Conservation (phyloP, 2,329 filamentous ascomycete species). For the Fusarium sp. region DNA sequence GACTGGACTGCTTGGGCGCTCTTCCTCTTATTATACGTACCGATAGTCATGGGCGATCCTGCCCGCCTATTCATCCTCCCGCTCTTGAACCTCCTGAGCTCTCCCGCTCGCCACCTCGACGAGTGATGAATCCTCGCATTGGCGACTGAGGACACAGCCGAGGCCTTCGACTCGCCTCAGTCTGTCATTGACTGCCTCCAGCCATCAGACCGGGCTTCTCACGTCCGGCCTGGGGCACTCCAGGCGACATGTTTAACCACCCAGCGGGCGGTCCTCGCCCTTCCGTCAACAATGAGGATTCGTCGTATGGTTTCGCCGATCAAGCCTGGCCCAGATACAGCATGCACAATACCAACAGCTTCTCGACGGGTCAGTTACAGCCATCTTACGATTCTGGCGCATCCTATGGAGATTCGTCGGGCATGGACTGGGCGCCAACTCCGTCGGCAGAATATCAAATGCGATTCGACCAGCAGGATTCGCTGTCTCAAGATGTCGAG, state of each 20-base stretch:
- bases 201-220: constrained; percentile 50
- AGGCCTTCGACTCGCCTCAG: constrained; percentile 55
- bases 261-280: constrained; percentile 48
- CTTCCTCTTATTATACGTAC: constrained; percentile 45
- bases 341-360: constrained; percentile 34
- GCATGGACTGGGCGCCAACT: constrained; percentile 55
- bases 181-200: constrained; percentile 50
- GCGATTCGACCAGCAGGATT: constrained; percentile 44
- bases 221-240: constrained; percentile 48
- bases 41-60: constrained; percentile 53
- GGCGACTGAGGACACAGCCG: constrained; percentile 51
- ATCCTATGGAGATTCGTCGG: constrained; percentile 44
- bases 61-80: constrained; percentile 48
- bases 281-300: constrained; percentile 46
- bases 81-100: constrained; percentile 49
- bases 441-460: constrained; percentile 45
- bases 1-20: constrained; percentile 23
- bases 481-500: constrained; percentile 43
- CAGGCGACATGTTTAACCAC: constrained; percentile 55
- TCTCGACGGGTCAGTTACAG: constrained; percentile 42
- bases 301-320: constrained; percentile 48
- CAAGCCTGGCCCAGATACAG: constrained; percentile 50
- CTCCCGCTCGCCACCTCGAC: constrained; percentile 48
- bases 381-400: constrained; percentile 43
- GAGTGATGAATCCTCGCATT: constrained; percentile 53